Evolutionary conservation across 202 grass and related monocot genomes (phyloP).

Genomic region (Saccharum hybrid): DNA sequence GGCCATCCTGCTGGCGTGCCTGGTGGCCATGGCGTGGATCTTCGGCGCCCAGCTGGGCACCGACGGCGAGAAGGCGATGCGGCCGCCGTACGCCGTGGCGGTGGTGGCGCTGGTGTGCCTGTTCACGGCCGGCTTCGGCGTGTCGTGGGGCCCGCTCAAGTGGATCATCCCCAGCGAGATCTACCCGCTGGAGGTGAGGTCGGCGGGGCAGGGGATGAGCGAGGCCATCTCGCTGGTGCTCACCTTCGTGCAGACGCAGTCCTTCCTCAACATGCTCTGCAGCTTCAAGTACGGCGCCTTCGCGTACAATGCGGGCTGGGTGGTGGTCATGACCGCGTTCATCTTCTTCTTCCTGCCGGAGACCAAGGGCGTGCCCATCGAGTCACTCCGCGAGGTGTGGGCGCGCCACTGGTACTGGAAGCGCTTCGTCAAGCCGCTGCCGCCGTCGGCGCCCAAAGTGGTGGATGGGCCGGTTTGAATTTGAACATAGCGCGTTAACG

Average conservation of each 20-base stretch:
- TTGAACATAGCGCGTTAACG: too few relatives aligned
- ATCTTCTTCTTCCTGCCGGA: conserved; percentile 63
- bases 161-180: conserved; percentile 76
- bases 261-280: conserved; percentile 79
- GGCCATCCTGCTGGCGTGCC: conserved; percentile 47
- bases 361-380: conserved; percentile 72
- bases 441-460: not conserved
- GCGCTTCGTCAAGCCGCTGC: conserved; percentile 44
- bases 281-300: conserved; percentile 68
- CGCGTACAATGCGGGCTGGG: conserved; percentile 65
- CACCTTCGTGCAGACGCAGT: conserved; percentile 74
- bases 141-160: conserved; percentile 69
- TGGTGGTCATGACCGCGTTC: conserved; percentile 63
- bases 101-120: conserved; percentile 67
- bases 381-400: conserved; percentile 55
- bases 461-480: not conserved
- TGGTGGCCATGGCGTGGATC: conserved; percentile 68
- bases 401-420: conserved; percentile 71
- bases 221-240: conserved; percentile 58
- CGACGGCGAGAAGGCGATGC: conserved; percentile 36
- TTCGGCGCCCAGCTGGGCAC: conserved; percentile 56
- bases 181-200: conserved; percentile 79
- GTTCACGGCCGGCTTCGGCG: conserved; percentile 59
- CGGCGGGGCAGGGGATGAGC: conserved; percentile 63
- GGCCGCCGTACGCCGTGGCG: conserved; percentile 47